phyloP scores from a whole-genome alignment of 139 green algal species.

The Chlorella sp. region DNA sequence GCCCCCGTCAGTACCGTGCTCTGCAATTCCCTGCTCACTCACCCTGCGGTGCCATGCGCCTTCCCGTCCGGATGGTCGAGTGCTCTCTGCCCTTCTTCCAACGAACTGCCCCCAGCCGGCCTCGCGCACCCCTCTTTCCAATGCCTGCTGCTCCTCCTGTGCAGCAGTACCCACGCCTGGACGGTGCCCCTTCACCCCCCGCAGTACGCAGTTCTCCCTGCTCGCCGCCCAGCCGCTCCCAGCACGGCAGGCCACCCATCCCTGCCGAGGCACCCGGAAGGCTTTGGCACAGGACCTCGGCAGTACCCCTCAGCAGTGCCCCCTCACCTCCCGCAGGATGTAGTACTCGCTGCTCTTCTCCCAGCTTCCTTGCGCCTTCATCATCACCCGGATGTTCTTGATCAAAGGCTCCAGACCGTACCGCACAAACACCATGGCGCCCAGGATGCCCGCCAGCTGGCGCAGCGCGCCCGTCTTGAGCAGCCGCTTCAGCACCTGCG shows the following conservation, averaged over 20 bases:
- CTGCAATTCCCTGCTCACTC: too few relatives aligned
- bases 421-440: slow-evolving; percentile 55
- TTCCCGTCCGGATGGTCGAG: too few relatives aligned
- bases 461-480: slow-evolving; percentile 76
- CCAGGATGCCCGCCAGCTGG: slow-evolving; percentile 59
- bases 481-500: slow-evolving; percentile 55
- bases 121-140: too few relatives aligned
- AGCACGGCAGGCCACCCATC: too few relatives aligned
- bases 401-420: slow-evolving; percentile 65
- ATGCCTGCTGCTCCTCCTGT: too few relatives aligned
- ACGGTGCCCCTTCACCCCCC: neutral
- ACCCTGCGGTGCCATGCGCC: neutral
- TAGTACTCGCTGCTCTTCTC: slow-evolving; percentile 74
- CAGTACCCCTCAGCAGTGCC: neutral
- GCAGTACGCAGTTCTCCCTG: neutral
- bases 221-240: neutral
- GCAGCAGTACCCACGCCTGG: neutral
- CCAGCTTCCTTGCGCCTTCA: slow-evolving; percentile 53
- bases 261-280: too few relatives aligned
- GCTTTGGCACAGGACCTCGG: too few relatives aligned
- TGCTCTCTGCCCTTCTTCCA: too few relatives aligned
- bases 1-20: neutral
- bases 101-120: too few relatives aligned
- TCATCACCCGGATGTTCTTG: slow-evolving; percentile 50
- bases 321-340: slow-evolving; percentile 70